These are phyloP conservation scores for Talaromyces sp. DNA, from an alignment of 2,329 filamentous ascomycete species.

Conservation along the genomic window DNA sequence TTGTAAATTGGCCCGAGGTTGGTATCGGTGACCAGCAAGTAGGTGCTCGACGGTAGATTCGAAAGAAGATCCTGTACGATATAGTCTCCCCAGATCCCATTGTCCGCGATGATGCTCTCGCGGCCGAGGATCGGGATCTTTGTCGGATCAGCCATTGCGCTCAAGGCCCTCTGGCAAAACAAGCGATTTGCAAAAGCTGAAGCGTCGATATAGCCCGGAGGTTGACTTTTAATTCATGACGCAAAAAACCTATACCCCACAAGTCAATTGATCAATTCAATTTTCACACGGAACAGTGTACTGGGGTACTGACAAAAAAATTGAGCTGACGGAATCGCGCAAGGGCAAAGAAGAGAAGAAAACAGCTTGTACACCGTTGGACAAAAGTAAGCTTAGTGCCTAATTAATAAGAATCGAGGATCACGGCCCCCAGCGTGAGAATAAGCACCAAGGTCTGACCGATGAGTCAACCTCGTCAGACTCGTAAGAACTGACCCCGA, in stretches of 20 bases:
- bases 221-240: conserved; percentile 9
- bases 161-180: not conserved
- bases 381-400: not conserved
- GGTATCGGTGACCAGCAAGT: conserved; percentile 93
- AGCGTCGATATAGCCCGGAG: not conserved
- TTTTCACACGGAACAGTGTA: not conserved
- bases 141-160: conserved; percentile 40
- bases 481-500: not conserved
- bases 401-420: not conserved
- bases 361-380: not conserved
- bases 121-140: conserved; percentile 79
- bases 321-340: not conserved
- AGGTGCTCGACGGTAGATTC: conserved; percentile 77
- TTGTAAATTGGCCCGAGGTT: conserved; percentile 80
- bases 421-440: not conserved
- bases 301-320: not conserved
- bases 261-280: not conserved
- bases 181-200: not conserved
- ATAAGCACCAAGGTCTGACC: not conserved
- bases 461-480: not conserved
- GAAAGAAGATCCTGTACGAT: conserved; percentile 74
- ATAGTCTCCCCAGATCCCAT: conserved; percentile 79
- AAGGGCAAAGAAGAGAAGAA: not conserved
- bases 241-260: not conserved
- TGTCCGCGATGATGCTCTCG: conserved; percentile 86